Conservation (phyloP, 2,329 filamentous ascomycete genomes). For the Metarhizium brunneum region DNA sequence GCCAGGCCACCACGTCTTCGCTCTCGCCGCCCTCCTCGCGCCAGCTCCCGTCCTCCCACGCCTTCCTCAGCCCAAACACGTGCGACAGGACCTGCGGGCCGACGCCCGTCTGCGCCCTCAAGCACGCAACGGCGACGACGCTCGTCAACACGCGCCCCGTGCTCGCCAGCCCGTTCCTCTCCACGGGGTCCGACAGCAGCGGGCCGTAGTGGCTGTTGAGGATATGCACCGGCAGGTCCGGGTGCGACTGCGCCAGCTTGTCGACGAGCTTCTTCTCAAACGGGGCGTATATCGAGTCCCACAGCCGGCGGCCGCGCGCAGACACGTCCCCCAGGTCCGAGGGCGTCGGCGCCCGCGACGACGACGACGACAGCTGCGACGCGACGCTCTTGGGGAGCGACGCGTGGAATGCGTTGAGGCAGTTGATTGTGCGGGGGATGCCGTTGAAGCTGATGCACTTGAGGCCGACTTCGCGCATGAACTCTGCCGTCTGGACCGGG, state of each 20-base stretch:
- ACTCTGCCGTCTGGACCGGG: constrained; percentile 47
- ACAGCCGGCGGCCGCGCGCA: constrained; percentile 54
- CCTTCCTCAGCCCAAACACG: constrained; percentile 72
- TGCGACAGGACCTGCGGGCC: constrained; percentile 76
- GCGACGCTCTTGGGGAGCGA: constrained; percentile 49
- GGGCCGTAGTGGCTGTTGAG: constrained; percentile 65
- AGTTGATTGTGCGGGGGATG: constrained; percentile 78
- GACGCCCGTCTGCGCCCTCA: constrained; percentile 72
- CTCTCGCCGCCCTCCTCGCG: constrained; percentile 22
- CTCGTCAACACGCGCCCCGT: constrained; percentile 65
- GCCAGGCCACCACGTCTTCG: constrained; percentile 26
- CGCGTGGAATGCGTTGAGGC: constrained; percentile 60
- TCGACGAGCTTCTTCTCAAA: constrained; percentile 62
- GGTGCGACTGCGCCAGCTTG: constrained; percentile 67
- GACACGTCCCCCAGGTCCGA: constrained; percentile 46
- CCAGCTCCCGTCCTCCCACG: constrained; percentile 56
- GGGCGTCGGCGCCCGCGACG: constrained; percentile 44
- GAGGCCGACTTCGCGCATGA: constrained; percentile 66
- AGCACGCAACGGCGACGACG: constrained; percentile 62
- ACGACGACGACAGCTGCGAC: constrained; percentile 40
- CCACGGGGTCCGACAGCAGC: constrained; percentile 59
- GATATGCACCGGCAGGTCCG: constrained; percentile 75
- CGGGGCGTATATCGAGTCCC: constrained; percentile 69
- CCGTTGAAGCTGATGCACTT: constrained; percentile 77
- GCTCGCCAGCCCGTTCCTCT: constrained; percentile 33